phyloP scores from a whole-genome alignment of 2,329 filamentous ascomycete species.

The Akanthomyces dipterigenus region DNA sequence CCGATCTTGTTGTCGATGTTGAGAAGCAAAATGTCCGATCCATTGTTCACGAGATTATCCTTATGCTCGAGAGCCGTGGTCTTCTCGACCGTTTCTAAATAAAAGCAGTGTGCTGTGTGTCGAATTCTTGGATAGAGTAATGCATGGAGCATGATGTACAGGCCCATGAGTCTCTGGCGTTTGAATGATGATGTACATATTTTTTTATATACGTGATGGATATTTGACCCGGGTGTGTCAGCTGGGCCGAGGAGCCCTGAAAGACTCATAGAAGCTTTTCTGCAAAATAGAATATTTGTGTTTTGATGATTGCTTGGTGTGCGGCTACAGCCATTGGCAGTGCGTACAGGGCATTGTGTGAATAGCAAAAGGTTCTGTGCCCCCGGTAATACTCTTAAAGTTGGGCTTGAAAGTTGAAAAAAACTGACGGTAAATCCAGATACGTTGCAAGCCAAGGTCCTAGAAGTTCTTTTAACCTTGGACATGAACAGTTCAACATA shows the following conservation, averaged over 20 bases:
- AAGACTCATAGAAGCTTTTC: neutral
- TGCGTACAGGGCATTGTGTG: too few species aligned
- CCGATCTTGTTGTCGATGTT: slow-evolving; percentile 77
- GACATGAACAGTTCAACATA: too few species aligned
- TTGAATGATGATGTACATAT: neutral
- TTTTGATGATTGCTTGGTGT: too few species aligned
- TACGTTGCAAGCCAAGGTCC: too few species aligned
- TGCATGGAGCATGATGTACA: neutral
- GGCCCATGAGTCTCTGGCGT: neutral
- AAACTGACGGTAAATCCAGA: too few species aligned
- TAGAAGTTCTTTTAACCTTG: too few species aligned
- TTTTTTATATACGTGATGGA: slow-evolving; percentile 2
- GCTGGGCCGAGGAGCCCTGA: neutral
- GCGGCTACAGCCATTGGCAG: too few species aligned
- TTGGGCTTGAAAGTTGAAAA: too few species aligned
- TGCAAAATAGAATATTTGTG: slow-evolving; percentile 2
- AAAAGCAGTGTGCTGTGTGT: neutral
- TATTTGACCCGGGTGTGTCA: neutral
- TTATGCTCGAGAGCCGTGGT: slow-evolving; percentile 84
- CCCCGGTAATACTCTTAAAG: too few species aligned
- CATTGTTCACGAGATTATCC: slow-evolving; percentile 93
- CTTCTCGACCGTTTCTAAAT: slow-evolving; percentile 65
- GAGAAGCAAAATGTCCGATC: slow-evolving; percentile 84
- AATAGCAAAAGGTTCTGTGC: too few species aligned
- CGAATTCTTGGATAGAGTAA: neutral